phyloP scores from a whole-genome alignment of 768 basidiomycete species.

The Vishniacozyma victoriae region DNA sequence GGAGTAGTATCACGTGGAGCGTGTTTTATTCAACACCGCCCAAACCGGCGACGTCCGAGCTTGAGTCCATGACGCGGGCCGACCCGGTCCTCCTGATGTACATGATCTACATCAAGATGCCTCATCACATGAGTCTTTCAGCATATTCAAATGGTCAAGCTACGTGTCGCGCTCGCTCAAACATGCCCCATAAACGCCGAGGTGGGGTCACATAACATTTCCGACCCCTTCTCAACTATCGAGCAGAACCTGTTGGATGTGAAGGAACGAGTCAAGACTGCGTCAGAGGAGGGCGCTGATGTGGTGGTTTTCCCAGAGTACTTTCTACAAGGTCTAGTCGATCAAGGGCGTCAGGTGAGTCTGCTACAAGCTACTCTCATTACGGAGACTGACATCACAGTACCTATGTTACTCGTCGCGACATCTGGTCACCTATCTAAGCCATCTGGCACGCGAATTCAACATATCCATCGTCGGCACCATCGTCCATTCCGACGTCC shows the following conservation, averaged over 20 bases:
- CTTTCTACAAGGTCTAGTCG: conserved; percentile 21
- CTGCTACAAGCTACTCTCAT: background rate
- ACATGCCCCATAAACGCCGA: conserved; percentile 6
- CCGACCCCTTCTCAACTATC: background rate
- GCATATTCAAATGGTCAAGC: background rate
- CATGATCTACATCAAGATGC: too few species aligned
- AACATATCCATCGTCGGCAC: conserved; percentile 23
- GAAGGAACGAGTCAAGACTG: background rate
- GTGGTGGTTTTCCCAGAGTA: conserved; percentile 30
- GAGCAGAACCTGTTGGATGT: conserved; percentile 2
- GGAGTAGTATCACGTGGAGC: too few species aligned
- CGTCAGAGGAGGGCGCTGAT: conserved; percentile 6
- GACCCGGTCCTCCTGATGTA: too few species aligned
- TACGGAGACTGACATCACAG: conserved; percentile 2
- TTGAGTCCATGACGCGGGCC: too few species aligned
- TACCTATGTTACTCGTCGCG: conserved; percentile 15
- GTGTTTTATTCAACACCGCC: too few species aligned
- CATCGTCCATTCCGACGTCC: conserved; percentile 6
- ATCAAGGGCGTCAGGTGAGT: conserved; percentile 16
- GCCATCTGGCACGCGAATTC: conserved; percentile 6
- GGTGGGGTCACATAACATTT: background rate
- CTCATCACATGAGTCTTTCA: too few species aligned
- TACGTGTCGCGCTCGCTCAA: conserved; percentile 14
- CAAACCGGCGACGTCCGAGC: too few species aligned
- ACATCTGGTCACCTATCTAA: conserved; percentile 6